Evolutionary conservation across 2,329 filamentous ascomycete species (phyloP).

Genomic region (Sporothrix pseudoabietina): DNA sequence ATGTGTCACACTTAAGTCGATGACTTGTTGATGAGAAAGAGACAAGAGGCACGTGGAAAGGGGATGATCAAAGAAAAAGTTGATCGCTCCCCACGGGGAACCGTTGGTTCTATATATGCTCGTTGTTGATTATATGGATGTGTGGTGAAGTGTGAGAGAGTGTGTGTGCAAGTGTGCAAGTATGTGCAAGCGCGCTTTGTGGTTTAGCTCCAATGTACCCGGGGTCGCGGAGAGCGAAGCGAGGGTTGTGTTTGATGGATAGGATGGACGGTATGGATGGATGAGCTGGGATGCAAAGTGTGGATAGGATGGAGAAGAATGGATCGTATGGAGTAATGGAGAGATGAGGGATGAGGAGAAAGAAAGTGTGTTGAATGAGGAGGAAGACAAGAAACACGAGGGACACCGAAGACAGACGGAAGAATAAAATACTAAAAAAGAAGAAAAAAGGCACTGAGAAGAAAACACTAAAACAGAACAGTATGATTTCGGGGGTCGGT

Average conservation of each 20-base stretch:
- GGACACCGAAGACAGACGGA: background rate
- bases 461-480: background rate
- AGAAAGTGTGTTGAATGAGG: background rate
- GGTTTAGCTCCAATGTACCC: slow-evolving; percentile 12
- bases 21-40: slow-evolving; percentile 8
- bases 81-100: slow-evolving; percentile 26
- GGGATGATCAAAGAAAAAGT: background rate
- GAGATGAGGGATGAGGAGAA: background rate
- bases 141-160: background rate
- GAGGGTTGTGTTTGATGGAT: background rate
- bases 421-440: background rate
- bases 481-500: slow-evolving; percentile 10
- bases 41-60: slow-evolving; percentile 17
- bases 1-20: slow-evolving; percentile 2
- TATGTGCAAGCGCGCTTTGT: background rate
- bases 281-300: background rate
- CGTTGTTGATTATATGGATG: slow-evolving; percentile 20
- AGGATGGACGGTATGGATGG: background rate
- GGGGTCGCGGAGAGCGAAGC: slow-evolving; percentile 18
- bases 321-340: background rate
- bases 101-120: slow-evolving; percentile 21
- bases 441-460: background rate
- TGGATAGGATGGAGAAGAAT: slow-evolving; percentile 19
- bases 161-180: background rate
- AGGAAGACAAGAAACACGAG: slow-evolving; percentile 6